phyloP scores from a whole-genome alignment of 1,139 yeast species.

The Geotrichum fermentans region DNA sequence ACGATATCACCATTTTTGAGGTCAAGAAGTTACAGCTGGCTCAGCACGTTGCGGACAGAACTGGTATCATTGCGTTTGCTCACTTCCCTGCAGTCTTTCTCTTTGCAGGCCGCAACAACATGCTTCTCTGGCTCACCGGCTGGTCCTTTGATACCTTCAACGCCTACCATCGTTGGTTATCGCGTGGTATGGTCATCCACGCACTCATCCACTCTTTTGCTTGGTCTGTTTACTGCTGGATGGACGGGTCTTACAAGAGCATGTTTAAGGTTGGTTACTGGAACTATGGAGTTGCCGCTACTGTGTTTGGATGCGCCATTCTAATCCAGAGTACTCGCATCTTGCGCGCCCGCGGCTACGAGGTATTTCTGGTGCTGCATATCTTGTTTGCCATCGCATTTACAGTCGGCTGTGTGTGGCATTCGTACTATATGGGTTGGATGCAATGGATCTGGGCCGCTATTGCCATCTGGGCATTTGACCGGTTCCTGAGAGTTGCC shows the following conservation, averaged over 20 bases:
- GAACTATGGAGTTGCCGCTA: slow-evolving; percentile 52
- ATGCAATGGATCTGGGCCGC: slow-evolving; percentile 49
- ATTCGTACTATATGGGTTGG: slow-evolving; percentile 46
- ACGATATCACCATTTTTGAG: slow-evolving; percentile 38
- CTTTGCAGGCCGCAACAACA: slow-evolving; percentile 65
- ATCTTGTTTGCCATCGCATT: slow-evolving; percentile 53
- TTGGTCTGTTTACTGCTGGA: slow-evolving; percentile 22
- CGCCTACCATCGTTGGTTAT: slow-evolving; percentile 62
- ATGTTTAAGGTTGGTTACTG: slow-evolving; percentile 35
- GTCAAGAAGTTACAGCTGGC: slow-evolving; percentile 41
- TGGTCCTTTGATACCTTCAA: slow-evolving; percentile 61
- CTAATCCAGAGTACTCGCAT: slow-evolving; percentile 45
- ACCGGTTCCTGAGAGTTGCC: slow-evolving; percentile 49
- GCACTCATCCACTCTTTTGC: slow-evolving; percentile 37
- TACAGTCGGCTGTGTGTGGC: slow-evolving; percentile 57
- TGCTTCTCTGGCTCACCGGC: slow-evolving; percentile 59
- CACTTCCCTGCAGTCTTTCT: slow-evolving; percentile 50
- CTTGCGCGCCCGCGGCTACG: slow-evolving; percentile 57
- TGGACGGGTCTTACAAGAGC: slow-evolving; percentile 14
- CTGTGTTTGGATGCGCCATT: slow-evolving; percentile 42
- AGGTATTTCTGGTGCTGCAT: slow-evolving; percentile 57
- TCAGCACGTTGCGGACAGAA: slow-evolving; percentile 55
- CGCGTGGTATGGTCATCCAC: slow-evolving; percentile 50
- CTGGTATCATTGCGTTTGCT: slow-evolving; percentile 49
- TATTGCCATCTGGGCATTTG: slow-evolving; percentile 60